A percentile compares a stretch with the other conserved stretches of the same genome.
These are phyloP conservation scores for Cetraspora pellucida DNA, from an alignment of 192 early-diverging fungal genomes.

Conservation along the genomic window DNA sequence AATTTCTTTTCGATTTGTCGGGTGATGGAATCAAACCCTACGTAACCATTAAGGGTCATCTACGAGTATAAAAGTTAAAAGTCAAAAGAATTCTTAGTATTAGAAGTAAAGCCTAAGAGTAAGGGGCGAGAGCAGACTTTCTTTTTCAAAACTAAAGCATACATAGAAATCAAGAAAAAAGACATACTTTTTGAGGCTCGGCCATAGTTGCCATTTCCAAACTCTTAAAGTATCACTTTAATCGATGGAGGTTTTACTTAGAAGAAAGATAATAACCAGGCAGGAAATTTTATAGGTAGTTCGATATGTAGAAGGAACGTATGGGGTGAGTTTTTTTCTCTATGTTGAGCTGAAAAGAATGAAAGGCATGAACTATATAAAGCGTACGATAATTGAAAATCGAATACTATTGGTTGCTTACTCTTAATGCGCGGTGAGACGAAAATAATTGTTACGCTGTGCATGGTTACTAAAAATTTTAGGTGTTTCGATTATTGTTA, in stretches of 20 bases:
- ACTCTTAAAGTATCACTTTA: not conserved
- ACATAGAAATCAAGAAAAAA: not conserved
- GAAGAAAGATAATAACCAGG: not conserved
- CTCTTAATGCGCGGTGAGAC: slow-evolving; percentile 5
- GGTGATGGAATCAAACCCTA: slow-evolving; percentile 97
- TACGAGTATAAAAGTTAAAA: slow-evolving; percentile 28
- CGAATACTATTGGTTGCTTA: slow-evolving; percentile 3
- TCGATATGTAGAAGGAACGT: slow-evolving; percentile 17
- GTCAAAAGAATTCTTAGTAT: too few species aligned
- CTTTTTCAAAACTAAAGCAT: not conserved
- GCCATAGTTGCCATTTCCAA: slow-evolving; percentile 15
- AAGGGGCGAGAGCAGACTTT: not conserved
- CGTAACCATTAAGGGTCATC: slow-evolving; percentile 83
- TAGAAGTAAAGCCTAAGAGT: not conserved
- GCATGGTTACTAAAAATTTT: not conserved
- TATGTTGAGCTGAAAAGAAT: not conserved
- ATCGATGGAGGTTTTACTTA: not conserved
- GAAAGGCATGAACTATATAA: not conserved
- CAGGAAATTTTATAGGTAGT: not conserved
- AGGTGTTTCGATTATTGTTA: too few species aligned
- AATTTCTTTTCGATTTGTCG: slow-evolving; percentile 98
- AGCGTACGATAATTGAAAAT: not conserved
- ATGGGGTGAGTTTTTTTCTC: slow-evolving; percentile 24
- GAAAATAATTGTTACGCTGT: not conserved
- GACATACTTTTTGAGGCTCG: slow-evolving; percentile 31